Evolutionary conservation across 2,329 filamentous ascomycete genomes (phyloP), one percentile per base, ranked within the genome.

Genomic region (Parascedosporium putredinis): DNA sequence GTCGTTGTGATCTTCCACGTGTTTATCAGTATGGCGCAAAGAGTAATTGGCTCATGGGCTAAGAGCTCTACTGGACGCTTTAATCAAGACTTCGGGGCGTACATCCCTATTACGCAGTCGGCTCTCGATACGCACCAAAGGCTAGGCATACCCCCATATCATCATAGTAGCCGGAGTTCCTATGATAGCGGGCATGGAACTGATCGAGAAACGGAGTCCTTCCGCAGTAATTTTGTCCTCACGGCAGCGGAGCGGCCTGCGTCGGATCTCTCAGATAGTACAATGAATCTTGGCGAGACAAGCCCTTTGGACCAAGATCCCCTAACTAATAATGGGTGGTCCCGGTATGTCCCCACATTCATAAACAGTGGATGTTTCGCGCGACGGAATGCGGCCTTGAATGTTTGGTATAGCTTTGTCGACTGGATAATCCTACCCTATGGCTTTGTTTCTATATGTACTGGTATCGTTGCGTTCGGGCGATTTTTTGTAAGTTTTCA

Each of bases 401-500:
- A 24, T 12, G 8, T 84, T 36, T 64, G 74, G 1, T 88, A 90
- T 64, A 73, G 81, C 45, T 60, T 83, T 6, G 69, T 94, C 25
- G 88, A 96, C 62, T 81, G 89, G 47, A 74, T 83, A 2, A 84
- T 94, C 53, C 68, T 96, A 29, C 75, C 88, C 0, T 74, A 95
- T 34, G 88, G 87, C 2, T 95, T 90, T 57, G 68, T 86, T 40
- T 76, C 81, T 1, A 65, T 95, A 14, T 70, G 77, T 18, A 85
- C 81, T 3, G 91, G 91, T 4, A 76, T 84, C 31, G 76, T 87
- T 25, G 82, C 88, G 0, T 90, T 86, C 60, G 86, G 81, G 23
- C 86, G 90, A 24, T 85, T 96, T 55, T 93, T 93, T 64, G 86
- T 90, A 74, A 76, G 86, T 75, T n/a, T n/a, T n/a, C n/a, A n/a